These are phyloP conservation scores for Plenodomus tracheiphilus DNA, from an alignment of 2,329 filamentous ascomycete genomes.

Conservation along the genomic window DNA sequence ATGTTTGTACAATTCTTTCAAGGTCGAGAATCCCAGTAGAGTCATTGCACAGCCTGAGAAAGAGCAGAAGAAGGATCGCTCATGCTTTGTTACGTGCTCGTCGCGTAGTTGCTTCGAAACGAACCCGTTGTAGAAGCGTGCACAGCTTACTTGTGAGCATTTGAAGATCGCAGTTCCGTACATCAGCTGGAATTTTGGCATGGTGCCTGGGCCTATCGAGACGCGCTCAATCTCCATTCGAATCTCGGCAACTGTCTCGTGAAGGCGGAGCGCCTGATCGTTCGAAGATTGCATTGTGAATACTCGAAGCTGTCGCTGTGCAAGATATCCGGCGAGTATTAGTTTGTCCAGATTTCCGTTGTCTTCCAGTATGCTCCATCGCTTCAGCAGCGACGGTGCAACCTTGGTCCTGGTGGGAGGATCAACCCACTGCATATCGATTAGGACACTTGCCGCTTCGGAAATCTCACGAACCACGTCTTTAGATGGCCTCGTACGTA, in stretches of 20 bases:
- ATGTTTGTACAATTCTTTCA: slow-evolving; percentile 6
- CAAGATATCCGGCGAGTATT: slow-evolving; percentile 1
- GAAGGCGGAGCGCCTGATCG: background rate
- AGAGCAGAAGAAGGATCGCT: slow-evolving; percentile 9
- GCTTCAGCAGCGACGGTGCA: slow-evolving; percentile 1
- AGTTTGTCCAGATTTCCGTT: slow-evolving; percentile 6
- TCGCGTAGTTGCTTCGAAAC: background rate
- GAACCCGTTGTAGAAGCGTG: slow-evolving; percentile 7
- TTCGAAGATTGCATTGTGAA: background rate
- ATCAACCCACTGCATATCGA: slow-evolving; percentile 5
- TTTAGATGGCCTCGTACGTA: background rate
- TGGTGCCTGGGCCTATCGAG: background rate
- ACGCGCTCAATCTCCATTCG: background rate
- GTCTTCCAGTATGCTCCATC: slow-evolving; percentile 1
- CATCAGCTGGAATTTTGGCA: background rate
- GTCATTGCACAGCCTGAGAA: slow-evolving; percentile 7
- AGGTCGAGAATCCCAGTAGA: slow-evolving; percentile 2
- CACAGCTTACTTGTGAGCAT: slow-evolving; percentile 6
- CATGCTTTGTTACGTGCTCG: slow-evolving; percentile 6
- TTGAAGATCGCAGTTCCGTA: slow-evolving; percentile 7
- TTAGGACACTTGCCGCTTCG: slow-evolving; percentile 3
- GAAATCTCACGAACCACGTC: background rate
- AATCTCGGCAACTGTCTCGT: background rate
- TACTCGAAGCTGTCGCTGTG: slow-evolving; percentile 1
- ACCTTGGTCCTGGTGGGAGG: background rate